Conservation (phyloP, 179 eudicot genomes). For the Amaranthus tricolor region DNA sequence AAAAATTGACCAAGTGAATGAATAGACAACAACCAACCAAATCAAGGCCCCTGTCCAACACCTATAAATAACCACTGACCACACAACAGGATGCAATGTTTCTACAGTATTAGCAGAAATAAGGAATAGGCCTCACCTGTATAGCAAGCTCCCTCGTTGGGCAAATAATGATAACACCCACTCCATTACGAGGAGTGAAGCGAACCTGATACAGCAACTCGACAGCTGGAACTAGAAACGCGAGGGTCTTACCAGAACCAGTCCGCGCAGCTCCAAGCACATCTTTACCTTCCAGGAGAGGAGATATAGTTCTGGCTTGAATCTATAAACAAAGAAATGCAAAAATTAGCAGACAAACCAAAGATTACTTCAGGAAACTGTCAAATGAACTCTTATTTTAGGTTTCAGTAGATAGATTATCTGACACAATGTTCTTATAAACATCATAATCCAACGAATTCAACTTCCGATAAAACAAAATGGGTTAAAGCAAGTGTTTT, state of each 20-base stretch:
- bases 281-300: conserved; percentile 76
- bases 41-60: background rate
- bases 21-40: background rate
- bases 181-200: conserved; percentile 77
- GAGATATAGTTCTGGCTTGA: conserved; percentile 81
- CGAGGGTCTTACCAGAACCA: conserved; percentile 97
- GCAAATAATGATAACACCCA: conserved; percentile 75
- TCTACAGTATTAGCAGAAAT: background rate
- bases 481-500: no score
- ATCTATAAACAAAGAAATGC: conserved; percentile 41
- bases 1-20: background rate
- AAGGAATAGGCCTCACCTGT: conserved; percentile 46
- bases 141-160: conserved; percentile 97
- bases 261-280: conserved; percentile 97
- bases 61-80: background rate
- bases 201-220: conserved; percentile 55
- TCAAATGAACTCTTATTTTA: background rate
- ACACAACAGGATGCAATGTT: no score
- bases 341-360: background rate
- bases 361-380: background rate
- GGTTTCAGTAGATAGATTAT: background rate
- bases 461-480: no score
- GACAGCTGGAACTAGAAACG: conserved; percentile 84
- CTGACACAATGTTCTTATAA: no score
- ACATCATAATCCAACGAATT: no score